A percentile compares a stretch with the other conserved stretches of the same genome.
Evolutionary conservation across 768 basidiomycete genomes (phyloP).

Genomic region (Coprinopsis cinerea): DNA sequence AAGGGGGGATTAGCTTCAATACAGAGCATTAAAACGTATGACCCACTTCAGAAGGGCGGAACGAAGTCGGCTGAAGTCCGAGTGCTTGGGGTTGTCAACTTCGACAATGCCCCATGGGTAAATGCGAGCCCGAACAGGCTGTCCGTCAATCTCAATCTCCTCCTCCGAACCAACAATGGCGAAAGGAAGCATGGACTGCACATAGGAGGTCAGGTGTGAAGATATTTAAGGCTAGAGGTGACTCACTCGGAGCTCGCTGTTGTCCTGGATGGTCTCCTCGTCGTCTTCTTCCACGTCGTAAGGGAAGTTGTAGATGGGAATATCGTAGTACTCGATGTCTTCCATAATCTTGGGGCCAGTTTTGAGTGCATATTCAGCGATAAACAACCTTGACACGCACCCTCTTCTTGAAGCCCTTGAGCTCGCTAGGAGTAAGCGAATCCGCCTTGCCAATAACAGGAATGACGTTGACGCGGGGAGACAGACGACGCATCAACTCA

Average conservation of each 20-base stretch:
- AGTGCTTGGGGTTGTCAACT: conserved; percentile 99
- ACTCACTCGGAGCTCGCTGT: conserved; percentile 85
- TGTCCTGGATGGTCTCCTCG: conserved; percentile 96
- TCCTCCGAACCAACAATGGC: conserved; percentile 97
- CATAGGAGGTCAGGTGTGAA: neutral
- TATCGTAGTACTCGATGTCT: conserved; percentile 97
- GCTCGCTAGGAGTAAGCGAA: conserved; percentile 87
- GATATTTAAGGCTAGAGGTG: neutral
- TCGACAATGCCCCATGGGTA: conserved; percentile 99
- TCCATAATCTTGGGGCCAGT: conserved; percentile 81
- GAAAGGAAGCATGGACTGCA: conserved; percentile 86
- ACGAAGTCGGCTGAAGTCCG: conserved; percentile 92
- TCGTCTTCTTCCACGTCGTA: conserved; percentile 99
- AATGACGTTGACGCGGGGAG: conserved; percentile 97
- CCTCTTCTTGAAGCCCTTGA: conserved; percentile 94
- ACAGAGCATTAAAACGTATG: neutral
- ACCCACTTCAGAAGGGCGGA: conserved; percentile 85
- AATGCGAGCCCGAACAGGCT: conserved; percentile 85
- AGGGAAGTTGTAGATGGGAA: conserved; percentile 99
- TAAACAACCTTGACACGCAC: conserved; percentile 24
- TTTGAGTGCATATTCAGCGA: conserved; percentile 1
- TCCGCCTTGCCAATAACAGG: conserved; percentile 98
- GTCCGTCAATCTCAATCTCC: conserved; percentile 89
- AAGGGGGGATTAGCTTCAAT: conserved; percentile 10
- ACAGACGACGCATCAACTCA: conserved; percentile 96